Evolutionary conservation across 2,329 filamentous ascomycete genomes (phyloP), one percentile per base, ranked within the genome.

Genomic region (Periglandula ipomoeae): DNA sequence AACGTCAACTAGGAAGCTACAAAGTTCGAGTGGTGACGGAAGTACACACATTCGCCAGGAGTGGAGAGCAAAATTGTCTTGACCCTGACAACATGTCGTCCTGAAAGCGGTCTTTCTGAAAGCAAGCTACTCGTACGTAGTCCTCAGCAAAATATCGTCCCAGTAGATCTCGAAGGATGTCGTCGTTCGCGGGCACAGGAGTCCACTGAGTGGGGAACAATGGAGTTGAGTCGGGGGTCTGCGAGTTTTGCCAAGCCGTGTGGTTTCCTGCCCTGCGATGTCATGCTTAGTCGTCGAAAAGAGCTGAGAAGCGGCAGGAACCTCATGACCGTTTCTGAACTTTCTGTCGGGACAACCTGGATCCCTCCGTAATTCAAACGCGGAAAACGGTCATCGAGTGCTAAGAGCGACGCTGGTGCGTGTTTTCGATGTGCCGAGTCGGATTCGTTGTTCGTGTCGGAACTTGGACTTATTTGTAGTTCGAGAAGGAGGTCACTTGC

Each of bases 21-120:
- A 17, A 58, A 49, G 2, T 34, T 49, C 10, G 27, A 44, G 43
- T 61, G 54, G 32, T 56, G 56, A 38, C 13, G 43, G 15, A 11
- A 39, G 26, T 23, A 50, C 43, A n/a, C 20, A 50, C 48, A 46
- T 46, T 46, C 13, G 27, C 44, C 22, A 39, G 8, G 7, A 46
- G 44, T 7, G 44, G 15, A 23, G 44, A 46, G 34, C 44, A 46
- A 22, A 39, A 46, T n/a, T 40, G 44, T 6, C 30, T 4, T n/a
- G 34, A 35, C 19, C 23, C 47, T 11, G 34, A 38, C 35, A 27
- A 2, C 44, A 46, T 46, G 37, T 38, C 44, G 5, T 46, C 19
- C 23, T 38, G 4, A 30, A 46, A 46, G 23, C 24, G 22, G 15
- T 46, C 44, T n/a, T 39, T 46, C 17, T 46, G 44, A 20, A 46